Conservation (phyloP, 2,329 filamentous ascomycete genomes). For the Paecilomyces fulvus region DNA sequence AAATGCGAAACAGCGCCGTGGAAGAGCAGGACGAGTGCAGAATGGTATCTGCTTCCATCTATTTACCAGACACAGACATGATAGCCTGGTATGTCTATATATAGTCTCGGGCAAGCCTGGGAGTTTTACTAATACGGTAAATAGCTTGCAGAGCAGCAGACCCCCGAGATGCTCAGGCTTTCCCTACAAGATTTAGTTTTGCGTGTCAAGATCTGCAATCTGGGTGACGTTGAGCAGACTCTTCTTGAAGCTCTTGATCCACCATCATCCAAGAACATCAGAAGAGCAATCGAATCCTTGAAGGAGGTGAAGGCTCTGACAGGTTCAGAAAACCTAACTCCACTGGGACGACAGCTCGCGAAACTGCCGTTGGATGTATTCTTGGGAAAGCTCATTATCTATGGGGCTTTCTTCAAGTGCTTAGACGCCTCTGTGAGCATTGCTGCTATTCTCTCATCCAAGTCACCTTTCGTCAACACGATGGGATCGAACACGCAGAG, state of each 20-base stretch:
- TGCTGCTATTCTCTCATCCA: constrained; percentile 86
- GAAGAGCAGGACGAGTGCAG: constrained; percentile 90
- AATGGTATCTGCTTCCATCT: constrained; percentile 92
- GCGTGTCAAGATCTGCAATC: constrained; percentile 92
- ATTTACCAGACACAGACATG: constrained; percentile 84
- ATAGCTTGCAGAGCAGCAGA: constrained; percentile 82
- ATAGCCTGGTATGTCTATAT: constrained; percentile 45
- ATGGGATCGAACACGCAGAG: constrained; percentile 78
- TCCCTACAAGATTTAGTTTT: constrained; percentile 93
- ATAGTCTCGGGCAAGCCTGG: background rate
- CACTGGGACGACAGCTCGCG: constrained; percentile 77
- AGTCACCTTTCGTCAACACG: constrained; percentile 83
- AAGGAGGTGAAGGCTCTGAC: constrained; percentile 90
- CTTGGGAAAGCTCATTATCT: constrained; percentile 82
- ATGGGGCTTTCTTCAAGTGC: constrained; percentile 80
- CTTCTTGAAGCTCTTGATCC: constrained; percentile 81
- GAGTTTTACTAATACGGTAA: constrained; percentile 1
- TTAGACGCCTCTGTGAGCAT: constrained; percentile 86
- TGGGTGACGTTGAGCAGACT: constrained; percentile 87
- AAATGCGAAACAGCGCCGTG: constrained; percentile 90
- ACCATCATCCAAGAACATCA: constrained; percentile 84
- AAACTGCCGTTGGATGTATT: constrained; percentile 89
- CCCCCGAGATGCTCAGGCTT: constrained; percentile 88
- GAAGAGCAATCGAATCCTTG: constrained; percentile 82
- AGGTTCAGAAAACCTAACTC: constrained; percentile 69